Evolutionary conservation across 768 basidiomycete species (phyloP).

Genomic region (Lentinus brumalis): DNA sequence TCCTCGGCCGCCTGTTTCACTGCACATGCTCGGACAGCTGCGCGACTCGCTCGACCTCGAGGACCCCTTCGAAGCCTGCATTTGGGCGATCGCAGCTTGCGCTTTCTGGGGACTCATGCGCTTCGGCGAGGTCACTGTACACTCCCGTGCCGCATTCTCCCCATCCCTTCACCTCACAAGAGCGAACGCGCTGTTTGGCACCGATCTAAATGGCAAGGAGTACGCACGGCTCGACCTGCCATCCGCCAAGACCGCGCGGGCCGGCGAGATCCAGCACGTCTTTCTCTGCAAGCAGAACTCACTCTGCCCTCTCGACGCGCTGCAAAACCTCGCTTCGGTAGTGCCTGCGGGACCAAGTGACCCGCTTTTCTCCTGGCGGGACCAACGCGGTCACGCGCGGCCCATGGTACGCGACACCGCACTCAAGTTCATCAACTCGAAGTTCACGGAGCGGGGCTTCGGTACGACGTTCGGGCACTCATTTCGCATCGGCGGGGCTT

Average conservation of each 20-base stretch:
- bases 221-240: slow-evolving; percentile 37
- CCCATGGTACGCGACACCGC: slow-evolving; percentile 35
- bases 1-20: slow-evolving; percentile 35
- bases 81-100: slow-evolving; percentile 39
- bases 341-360: slow-evolving; percentile 30
- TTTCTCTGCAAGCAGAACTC: slow-evolving; percentile 27
- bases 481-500: slow-evolving; percentile 46
- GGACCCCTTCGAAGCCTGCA: slow-evolving; percentile 46
- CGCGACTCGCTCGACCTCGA: slow-evolving; percentile 26
- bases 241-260: slow-evolving; percentile 38
- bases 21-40: slow-evolving; percentile 34
- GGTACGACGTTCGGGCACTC: slow-evolving; percentile 43
- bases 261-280: slow-evolving; percentile 36
- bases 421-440: slow-evolving; percentile 33
- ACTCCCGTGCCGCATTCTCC: slow-evolving; percentile 25
- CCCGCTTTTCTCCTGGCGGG: slow-evolving; percentile 41
- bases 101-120: slow-evolving; percentile 45
- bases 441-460: slow-evolving; percentile 28
- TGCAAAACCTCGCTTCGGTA: slow-evolving; percentile 32
- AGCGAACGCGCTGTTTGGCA: slow-evolving; percentile 21
- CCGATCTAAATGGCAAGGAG: slow-evolving; percentile 28
- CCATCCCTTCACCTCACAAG: slow-evolving; percentile 29
- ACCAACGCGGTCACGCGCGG: slow-evolving; percentile 24
- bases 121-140: slow-evolving; percentile 40
- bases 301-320: slow-evolving; percentile 34